These are phyloP conservation scores for Pulchroboletus neoregius DNA, from an alignment of 1,284 basidiomycete species.

Conservation along the genomic window DNA sequence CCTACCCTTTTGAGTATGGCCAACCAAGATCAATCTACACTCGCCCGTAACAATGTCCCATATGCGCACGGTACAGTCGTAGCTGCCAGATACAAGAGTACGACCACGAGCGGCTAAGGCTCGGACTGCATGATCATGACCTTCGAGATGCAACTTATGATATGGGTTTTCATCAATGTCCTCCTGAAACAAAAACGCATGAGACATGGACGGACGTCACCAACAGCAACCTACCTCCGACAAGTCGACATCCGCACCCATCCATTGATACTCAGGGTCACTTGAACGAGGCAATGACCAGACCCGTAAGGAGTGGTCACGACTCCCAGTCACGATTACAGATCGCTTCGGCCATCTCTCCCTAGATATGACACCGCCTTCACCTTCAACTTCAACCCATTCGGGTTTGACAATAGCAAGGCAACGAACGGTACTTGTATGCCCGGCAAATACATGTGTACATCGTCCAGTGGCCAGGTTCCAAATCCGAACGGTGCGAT, in stretches of 20 bases:
- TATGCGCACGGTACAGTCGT: constrained; percentile 88
- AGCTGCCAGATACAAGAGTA: constrained; percentile 90
- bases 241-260: constrained; percentile 64
- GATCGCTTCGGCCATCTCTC: constrained; percentile 84
- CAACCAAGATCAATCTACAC: constrained; percentile 76
- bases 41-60: constrained; percentile 92
- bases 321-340: constrained; percentile 89
- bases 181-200: constrained; percentile 39
- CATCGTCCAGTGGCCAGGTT: constrained; percentile 75
- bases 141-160: constrained; percentile 79
- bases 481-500: constrained; percentile 93
- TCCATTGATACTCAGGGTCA: constrained; percentile 74
- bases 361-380: constrained; percentile 51
- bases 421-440: constrained; percentile 90
- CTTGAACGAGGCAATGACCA: constrained; percentile 83
- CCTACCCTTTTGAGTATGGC: constrained; percentile 88
- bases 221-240: constrained; percentile 51
- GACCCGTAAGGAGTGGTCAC: constrained; percentile 86
- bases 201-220: constrained; percentile 2
- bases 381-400: constrained; percentile 65
- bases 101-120: constrained; percentile 88
- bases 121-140: constrained; percentile 88
- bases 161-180: constrained; percentile 87
- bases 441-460: constrained; percentile 89
- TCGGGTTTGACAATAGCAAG: constrained; percentile 88